Evolutionary conservation across 169 alveolate species (phyloP), one percentile per base, ranked within the genome.

Genomic region (Eimeria falciformis): DNA sequence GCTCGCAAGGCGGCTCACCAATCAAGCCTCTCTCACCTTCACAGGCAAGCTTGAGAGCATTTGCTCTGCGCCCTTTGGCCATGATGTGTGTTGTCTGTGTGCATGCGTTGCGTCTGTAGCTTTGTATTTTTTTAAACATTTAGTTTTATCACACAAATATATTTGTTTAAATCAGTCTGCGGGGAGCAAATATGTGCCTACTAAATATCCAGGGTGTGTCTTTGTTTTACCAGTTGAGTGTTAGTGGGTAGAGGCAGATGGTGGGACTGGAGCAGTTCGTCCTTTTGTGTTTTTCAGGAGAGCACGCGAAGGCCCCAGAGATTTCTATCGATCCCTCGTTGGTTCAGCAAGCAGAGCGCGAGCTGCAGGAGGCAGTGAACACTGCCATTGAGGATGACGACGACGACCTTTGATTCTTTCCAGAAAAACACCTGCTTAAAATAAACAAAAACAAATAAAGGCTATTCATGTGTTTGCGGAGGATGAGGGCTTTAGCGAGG

Each of bases 1-100:
- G 99, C 96, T 99, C 77, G 99, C 99, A 14, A 96, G 99, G 92
- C 96, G 99, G 85, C 96, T 99, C 55, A 95, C 98, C 5, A 96
- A 96, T 29, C 78, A 82, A 58, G 55, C 79, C 4, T 25, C 91
- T 23, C 91, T 83, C 0, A 23, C 79, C 81, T 83, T 83, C 27
- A 37, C 50, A 6, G 81, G 79, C 58, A 25, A 62, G 81, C 43
- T 11, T n/a, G 0, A 1, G 12, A 29, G 7, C 37, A 29, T n/a
- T 18, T 9, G 11, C n/a, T 25, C 7, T 25, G 33, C 33, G 37
- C 37, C 23, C 37, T 9, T 65, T 18, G 75, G 37, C 12, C 1
- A n/a, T n/a, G n/a, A n/a, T n/a, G n/a, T n/a, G n/a, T n/a, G n/a
- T n/a, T n/a, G n/a, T n/a, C n/a, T n/a, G n/a, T n/a, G n/a, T n/a